Evolutionary conservation across 1,284 basidiomycete genomes (phyloP).

Genomic region (Sanghuangporus weigelae): DNA sequence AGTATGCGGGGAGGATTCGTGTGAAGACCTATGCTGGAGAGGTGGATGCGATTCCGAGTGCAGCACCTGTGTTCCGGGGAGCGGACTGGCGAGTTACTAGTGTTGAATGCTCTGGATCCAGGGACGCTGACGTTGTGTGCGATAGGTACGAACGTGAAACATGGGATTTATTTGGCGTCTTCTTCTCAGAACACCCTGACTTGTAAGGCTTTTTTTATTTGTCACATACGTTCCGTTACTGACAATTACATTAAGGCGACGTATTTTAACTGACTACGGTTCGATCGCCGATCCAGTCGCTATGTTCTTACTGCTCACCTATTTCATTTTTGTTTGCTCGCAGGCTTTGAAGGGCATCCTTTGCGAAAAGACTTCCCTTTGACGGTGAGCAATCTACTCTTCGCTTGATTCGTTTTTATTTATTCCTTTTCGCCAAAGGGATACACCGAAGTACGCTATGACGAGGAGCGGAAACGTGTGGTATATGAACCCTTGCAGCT

Average conservation of each 20-base stretch:
- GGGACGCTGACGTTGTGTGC: constrained; percentile 13
- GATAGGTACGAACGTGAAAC: constrained; percentile 92
- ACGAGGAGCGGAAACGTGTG: constrained; percentile 98
- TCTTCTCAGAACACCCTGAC: constrained; percentile 96
- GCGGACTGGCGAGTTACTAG: constrained; percentile 80
- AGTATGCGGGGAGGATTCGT: constrained; percentile 74
- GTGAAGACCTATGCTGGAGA: constrained; percentile 99
- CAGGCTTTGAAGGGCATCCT: constrained; percentile 97
- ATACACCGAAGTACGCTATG: constrained; percentile 96
- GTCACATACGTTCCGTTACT: constrained; percentile 13
- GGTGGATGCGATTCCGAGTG: constrained; percentile 90
- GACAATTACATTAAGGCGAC: constrained; percentile 51
- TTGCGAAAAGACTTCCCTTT: constrained; percentile 97
- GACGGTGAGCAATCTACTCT: constrained; percentile 51
- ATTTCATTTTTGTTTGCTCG: constrained; percentile 16
- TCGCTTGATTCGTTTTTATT: constrained; percentile 4
- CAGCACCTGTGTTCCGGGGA: constrained; percentile 75
- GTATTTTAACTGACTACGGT: constrained; percentile 98
- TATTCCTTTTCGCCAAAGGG: constrained; percentile 45
- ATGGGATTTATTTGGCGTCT: constrained; percentile 98
- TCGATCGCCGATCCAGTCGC: constrained; percentile 21
- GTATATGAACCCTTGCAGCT: constrained; percentile 98
- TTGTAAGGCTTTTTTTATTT: constrained; percentile 53
- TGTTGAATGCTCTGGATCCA: neutral
- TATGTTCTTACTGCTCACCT: neutral